These are phyloP conservation scores for Penicillium crustosum DNA, from an alignment of 2,329 filamentous ascomycete species.

Conservation along the genomic window DNA sequence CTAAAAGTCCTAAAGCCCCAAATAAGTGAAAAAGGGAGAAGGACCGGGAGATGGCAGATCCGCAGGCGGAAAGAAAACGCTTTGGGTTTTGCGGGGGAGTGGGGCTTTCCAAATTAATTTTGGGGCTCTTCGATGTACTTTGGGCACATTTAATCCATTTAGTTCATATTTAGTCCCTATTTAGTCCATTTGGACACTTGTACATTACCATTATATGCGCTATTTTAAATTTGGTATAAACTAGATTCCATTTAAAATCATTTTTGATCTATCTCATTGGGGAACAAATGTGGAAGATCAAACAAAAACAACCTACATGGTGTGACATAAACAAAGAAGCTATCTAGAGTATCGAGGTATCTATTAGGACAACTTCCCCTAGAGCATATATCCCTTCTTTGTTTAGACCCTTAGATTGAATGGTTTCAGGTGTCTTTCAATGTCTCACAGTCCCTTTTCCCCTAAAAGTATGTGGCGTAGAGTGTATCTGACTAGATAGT, in stretches of 20 bases:
- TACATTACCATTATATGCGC: neutral
- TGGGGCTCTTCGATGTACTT: neutral
- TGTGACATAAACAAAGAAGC: neutral
- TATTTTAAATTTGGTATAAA: too few species aligned
- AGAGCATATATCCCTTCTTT: neutral
- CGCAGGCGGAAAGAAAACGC: slow-evolving; percentile 5
- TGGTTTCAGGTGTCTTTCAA: neutral
- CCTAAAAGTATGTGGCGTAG: neutral
- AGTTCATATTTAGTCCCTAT: too few species aligned
- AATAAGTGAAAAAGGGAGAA: neutral
- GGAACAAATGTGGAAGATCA: neutral
- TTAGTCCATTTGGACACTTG: neutral
- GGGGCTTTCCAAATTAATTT: neutral
- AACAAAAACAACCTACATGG: neutral
- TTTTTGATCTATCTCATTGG: neutral
- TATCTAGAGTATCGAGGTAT: neutral
- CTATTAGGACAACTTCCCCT: neutral
- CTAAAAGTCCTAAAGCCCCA: neutral
- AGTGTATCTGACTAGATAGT: too few species aligned
- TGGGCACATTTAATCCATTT: too few species aligned
- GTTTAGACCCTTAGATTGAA: neutral
- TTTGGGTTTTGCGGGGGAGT: slow-evolving; percentile 16
- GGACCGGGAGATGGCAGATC: neutral
- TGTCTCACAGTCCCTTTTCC: neutral
- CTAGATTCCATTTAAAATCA: neutral